Conservation (phyloP, 495 filamentous ascomycete genomes). For the Daldinia bambusicola region DNA sequence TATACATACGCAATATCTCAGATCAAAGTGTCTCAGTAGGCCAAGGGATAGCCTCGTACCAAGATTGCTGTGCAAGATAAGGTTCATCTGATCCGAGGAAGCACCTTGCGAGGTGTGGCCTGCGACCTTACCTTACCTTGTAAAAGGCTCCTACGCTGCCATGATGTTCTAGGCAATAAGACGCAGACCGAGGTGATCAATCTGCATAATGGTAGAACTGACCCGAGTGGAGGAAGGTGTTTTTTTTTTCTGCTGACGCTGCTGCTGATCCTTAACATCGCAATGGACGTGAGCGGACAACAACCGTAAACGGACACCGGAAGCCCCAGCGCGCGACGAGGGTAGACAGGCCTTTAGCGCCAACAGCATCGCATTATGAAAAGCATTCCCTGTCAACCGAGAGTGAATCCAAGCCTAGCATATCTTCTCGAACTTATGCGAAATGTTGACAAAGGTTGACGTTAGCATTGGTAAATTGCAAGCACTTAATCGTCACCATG, state of each 20-base stretch:
- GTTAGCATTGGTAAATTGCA: neutral
- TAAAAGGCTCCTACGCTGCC: conserved; percentile 10
- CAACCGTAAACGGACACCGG: conserved; percentile 23
- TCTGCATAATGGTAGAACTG: conserved; percentile 11
- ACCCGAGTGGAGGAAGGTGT: conserved; percentile 11
- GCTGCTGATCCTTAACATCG: conserved; percentile 20
- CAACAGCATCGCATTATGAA: conserved; percentile 12
- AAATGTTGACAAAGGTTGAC: neutral
- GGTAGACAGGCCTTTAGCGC: conserved; percentile 4
- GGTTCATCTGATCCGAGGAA: conserved; percentile 26
- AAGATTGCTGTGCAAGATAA: neutral
- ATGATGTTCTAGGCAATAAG: conserved; percentile 16
- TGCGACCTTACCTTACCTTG: conserved; percentile 24
- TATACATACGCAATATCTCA: conserved; percentile 5
- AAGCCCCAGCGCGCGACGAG: conserved; percentile 16
- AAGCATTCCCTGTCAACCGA: conserved; percentile 12
- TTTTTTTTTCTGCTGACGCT: conserved; percentile 22
- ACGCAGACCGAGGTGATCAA: conserved; percentile 26
- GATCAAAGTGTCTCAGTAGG: neutral
- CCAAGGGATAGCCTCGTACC: conserved; percentile 3
- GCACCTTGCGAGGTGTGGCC: conserved; percentile 16
- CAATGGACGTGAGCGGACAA: conserved; percentile 17
- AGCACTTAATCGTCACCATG: conserved; percentile 15
- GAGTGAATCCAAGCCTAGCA: conserved; percentile 7
- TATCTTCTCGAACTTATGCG: neutral